phyloP scores from a whole-genome alignment of 2,329 filamentous ascomycete genomes.

The Penicillium carneum region DNA sequence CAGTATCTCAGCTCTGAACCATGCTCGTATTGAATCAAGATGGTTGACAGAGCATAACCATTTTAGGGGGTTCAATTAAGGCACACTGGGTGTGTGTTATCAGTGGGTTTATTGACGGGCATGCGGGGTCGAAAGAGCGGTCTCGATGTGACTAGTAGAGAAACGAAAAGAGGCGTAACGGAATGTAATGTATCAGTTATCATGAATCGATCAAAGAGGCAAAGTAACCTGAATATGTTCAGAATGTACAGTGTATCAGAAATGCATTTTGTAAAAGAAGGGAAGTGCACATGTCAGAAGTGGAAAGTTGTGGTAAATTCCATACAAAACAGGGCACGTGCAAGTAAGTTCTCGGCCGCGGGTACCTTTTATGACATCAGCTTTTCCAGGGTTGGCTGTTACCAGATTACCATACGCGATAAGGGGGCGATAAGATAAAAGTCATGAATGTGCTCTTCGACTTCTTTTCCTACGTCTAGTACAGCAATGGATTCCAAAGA shows the following conservation, averaged over 20 bases:
- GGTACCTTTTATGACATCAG: constrained; percentile 10
- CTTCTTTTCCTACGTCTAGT: neutral
- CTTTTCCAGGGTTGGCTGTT: neutral
- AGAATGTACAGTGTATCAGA: too few relatives aligned
- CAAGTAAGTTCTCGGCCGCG: neutral
- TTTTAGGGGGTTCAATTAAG: neutral
- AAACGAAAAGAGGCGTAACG: neutral
- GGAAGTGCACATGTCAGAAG: too few relatives aligned
- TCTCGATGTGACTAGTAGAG: constrained; percentile 5
- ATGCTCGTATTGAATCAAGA: constrained; percentile 1
- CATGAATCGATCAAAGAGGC: neutral
- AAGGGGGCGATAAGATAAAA: constrained; percentile 11
- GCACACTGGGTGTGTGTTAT: constrained; percentile 2
- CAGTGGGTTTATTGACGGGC: neutral
- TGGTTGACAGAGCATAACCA: neutral
- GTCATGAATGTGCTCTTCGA: neutral
- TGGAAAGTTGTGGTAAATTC: too few relatives aligned
- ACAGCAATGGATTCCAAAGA: constrained; percentile 22
- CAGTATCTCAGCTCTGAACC: neutral
- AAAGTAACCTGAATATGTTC: too few relatives aligned
- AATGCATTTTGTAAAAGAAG: too few relatives aligned
- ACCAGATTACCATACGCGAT: constrained; percentile 2
- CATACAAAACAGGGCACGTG: neutral
- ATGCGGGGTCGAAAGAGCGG: constrained; percentile 20
- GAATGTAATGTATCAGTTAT: neutral